Conservation (phyloP, 2,329 filamentous ascomycete species). For the Aureobasidium subglaciale region DNA sequence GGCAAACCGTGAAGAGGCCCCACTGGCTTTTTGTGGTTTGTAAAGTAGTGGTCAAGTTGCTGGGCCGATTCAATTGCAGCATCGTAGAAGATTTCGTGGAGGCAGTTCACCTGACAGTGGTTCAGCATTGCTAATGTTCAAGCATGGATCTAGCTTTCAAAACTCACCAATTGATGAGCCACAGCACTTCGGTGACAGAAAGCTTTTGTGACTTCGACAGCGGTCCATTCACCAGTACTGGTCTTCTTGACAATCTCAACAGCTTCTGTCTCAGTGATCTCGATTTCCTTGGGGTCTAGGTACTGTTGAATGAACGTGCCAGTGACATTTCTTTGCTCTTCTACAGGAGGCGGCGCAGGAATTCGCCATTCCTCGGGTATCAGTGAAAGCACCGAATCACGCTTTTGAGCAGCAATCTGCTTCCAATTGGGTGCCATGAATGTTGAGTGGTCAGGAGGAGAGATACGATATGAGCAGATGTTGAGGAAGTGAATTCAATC, state of each 20-base stretch:
- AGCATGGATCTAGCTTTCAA: not conserved
- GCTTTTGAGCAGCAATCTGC: constrained; percentile 44
- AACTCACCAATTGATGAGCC: constrained; percentile 41
- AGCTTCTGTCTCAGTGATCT: constrained; percentile 56
- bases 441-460: not conserved
- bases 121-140: not conserved
- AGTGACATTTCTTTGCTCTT: constrained; percentile 51
- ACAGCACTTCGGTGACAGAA: constrained; percentile 52
- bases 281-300: constrained; percentile 46
- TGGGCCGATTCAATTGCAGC: constrained; percentile 37
- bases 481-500: not conserved
- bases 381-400: constrained; percentile 44
- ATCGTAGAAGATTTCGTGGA: constrained; percentile 46
- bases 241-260: constrained; percentile 50
- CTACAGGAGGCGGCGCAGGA: constrained; percentile 38
- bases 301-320: constrained; percentile 51
- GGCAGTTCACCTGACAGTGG: constrained; percentile 24
- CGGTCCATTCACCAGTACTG: constrained; percentile 48
- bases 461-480: not conserved
- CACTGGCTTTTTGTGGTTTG: constrained; percentile 30
- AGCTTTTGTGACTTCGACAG: constrained; percentile 48
- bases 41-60: constrained; percentile 35
- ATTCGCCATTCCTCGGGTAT: constrained; percentile 54
- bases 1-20: constrained; percentile 44
- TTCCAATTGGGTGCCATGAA: constrained; percentile 38